Evolutionary conservation across 352 stramenopile genomes (phyloP).

Genomic region (Globisporangium sylvaticum): DNA sequence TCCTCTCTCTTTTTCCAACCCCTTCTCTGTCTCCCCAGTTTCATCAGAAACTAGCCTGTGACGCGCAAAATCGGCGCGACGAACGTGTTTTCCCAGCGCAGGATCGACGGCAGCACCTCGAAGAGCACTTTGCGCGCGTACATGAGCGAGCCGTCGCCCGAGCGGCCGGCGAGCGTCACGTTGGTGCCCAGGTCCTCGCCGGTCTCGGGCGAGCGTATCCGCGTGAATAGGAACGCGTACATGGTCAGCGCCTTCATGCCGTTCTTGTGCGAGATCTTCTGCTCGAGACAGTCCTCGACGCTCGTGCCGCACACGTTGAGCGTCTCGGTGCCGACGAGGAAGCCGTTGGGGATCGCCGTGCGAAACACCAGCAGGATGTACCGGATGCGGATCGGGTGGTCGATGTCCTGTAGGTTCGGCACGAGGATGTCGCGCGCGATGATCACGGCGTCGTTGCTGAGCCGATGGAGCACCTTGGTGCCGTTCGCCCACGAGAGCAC

Average conservation of each 20-base stretch:
- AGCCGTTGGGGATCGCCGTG: constrained; percentile 15
- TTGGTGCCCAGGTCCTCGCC: constrained; percentile 17
- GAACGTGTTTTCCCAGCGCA: constrained; percentile 39
- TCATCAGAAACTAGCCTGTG: constrained; percentile 1
- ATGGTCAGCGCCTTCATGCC: constrained; percentile 28
- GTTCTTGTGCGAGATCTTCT: constrained; percentile 16
- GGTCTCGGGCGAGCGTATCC: constrained; percentile 11
- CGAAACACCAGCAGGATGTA: constrained; percentile 28
- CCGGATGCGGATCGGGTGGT: constrained; percentile 28
- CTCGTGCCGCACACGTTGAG: constrained; percentile 21
- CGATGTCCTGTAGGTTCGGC: constrained; percentile 23
- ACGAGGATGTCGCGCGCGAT: constrained; percentile 26
- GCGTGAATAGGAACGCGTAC: constrained; percentile 33
- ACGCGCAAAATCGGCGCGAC: constrained; percentile 32
- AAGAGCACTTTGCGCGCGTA: constrained; percentile 35
- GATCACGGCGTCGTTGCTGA: constrained; percentile 23
- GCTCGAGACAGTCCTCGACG: constrained; percentile 21
- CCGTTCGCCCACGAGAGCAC: constrained; percentile 31
- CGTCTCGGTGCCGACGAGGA: constrained; percentile 28
- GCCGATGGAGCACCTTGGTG: constrained; percentile 34
- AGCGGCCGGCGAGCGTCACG: constrained; percentile 28
- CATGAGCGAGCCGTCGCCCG: constrained; percentile 24
- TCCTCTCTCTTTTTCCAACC: neutral
- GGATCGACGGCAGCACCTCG: constrained; percentile 32
- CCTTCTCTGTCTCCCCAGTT: neutral